phyloP scores from a whole-genome alignment of 2,329 filamentous ascomycete genomes.

The Penicillium sp. region DNA sequence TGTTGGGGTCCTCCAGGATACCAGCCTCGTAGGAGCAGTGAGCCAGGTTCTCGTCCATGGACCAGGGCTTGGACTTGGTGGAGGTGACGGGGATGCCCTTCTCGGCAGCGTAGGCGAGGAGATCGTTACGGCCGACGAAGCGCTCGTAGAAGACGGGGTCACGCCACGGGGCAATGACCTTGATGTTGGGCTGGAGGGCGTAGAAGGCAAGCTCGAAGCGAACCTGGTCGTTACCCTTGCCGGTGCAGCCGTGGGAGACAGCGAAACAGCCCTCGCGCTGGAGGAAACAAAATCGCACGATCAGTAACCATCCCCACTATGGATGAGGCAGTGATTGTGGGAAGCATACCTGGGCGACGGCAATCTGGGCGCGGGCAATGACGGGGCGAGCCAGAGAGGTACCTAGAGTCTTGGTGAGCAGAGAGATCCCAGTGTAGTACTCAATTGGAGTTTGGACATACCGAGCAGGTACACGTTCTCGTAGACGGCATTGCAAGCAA shows the following conservation, averaged over 20 bases:
- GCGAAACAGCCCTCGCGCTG: conserved; percentile 53
- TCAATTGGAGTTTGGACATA: conserved; percentile 34
- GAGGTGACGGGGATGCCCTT: conserved; percentile 56
- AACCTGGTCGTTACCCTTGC: conserved; percentile 58
- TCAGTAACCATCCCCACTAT: background rate
- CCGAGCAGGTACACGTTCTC: conserved; percentile 70
- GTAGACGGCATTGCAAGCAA: conserved; percentile 67
- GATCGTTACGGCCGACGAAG: conserved; percentile 56
- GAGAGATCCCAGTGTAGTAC: background rate
- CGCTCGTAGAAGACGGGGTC: conserved; percentile 56
- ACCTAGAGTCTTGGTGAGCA: conserved; percentile 29
- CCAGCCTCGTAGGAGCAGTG: conserved; percentile 78
- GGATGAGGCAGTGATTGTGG: background rate
- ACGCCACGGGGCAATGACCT: conserved; percentile 58
- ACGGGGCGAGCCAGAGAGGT: conserved; percentile 54
- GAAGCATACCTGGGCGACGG: conserved; percentile 35
- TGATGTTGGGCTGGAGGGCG: conserved; percentile 55
- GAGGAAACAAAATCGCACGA: background rate
- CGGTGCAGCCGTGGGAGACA: conserved; percentile 55
- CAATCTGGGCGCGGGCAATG: conserved; percentile 54
- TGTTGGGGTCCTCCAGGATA: conserved; percentile 59
- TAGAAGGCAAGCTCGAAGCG: conserved; percentile 59
- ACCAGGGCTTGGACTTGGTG: conserved; percentile 58
- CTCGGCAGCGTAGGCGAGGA: conserved; percentile 57
- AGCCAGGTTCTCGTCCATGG: conserved; percentile 63